These are phyloP conservation scores for Penicillium paneum DNA, from an alignment of 2,329 filamentous ascomycete genomes.

Conservation along the genomic window DNA sequence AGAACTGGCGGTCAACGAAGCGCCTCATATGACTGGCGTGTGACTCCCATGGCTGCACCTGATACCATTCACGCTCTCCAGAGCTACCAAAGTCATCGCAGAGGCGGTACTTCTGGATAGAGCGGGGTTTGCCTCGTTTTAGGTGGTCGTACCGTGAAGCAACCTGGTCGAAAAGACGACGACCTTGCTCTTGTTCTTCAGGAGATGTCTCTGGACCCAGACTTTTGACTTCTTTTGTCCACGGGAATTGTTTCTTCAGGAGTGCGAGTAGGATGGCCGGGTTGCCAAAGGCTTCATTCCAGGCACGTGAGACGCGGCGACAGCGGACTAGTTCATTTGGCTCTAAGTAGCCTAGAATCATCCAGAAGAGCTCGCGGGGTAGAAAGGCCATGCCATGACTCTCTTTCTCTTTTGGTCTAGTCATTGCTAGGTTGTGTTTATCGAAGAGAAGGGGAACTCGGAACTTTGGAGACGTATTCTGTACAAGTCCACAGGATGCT, in stretches of 20 bases:
- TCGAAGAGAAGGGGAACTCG: not conserved
- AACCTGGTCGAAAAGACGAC: constrained; percentile 48
- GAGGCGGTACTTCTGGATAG: constrained; percentile 46
- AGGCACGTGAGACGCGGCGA: constrained; percentile 52
- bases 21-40: constrained; percentile 38
- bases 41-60: constrained; percentile 42
- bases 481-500: not conserved
- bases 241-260: constrained; percentile 53
- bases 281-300: constrained; percentile 51
- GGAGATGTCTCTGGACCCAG: constrained; percentile 10
- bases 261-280: constrained; percentile 48
- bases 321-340: constrained; percentile 52
- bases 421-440: constrained; percentile 10
- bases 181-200: constrained; percentile 13
- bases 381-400: constrained; percentile 36
- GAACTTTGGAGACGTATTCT: not conserved
- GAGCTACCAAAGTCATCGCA: constrained; percentile 36
- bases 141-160: constrained; percentile 57
- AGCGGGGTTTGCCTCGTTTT: constrained; percentile 47
- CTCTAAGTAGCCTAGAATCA: constrained; percentile 51
- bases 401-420: not conserved
- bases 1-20: constrained; percentile 35
- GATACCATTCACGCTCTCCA: constrained; percentile 40
- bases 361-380: constrained; percentile 58
- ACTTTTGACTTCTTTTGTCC: constrained; percentile 53